Evolutionary conservation across 1,284 basidiomycete species (phyloP).

Genomic region (Leccinum pachyderme): DNA sequence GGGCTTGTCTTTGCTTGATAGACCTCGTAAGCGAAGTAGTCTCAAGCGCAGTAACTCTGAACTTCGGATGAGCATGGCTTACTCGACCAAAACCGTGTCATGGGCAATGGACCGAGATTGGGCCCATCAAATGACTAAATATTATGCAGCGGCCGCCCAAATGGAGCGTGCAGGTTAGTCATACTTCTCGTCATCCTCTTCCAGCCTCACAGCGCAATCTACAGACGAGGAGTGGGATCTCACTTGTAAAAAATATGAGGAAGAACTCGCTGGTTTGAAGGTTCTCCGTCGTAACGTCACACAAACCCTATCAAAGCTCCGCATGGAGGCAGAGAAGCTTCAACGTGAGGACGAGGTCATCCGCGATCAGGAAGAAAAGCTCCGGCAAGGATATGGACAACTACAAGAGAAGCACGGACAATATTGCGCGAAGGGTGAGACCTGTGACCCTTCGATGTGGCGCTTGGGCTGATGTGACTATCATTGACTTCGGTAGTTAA

Average conservation of each 20-base stretch:
- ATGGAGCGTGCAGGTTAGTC: slow-evolving; percentile 55
- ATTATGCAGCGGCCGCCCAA: slow-evolving; percentile 50
- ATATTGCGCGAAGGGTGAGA: slow-evolving; percentile 57
- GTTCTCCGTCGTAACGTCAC: slow-evolving; percentile 53
- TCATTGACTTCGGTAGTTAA: slow-evolving; percentile 41
- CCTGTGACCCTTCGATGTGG: neutral
- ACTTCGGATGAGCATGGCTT: slow-evolving; percentile 48
- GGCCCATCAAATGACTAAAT: slow-evolving; percentile 54
- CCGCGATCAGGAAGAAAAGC: slow-evolving; percentile 49
- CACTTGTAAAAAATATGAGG: slow-evolving; percentile 52
- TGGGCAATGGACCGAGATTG: slow-evolving; percentile 69
- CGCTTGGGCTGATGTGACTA: slow-evolving; percentile 11
- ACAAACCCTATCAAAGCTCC: slow-evolving; percentile 51
- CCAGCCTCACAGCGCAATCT: slow-evolving; percentile 2
- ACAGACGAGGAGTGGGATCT: slow-evolving; percentile 56
- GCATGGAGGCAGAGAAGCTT: slow-evolving; percentile 55
- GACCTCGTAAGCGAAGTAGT: slow-evolving; percentile 54
- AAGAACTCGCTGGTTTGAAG: slow-evolving; percentile 58
- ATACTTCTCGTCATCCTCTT: neutral
- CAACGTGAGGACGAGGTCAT: slow-evolving; percentile 54
- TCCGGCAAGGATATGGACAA: slow-evolving; percentile 50
- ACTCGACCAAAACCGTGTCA: slow-evolving; percentile 64
- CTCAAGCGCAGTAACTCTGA: slow-evolving; percentile 51
- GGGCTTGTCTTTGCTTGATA: slow-evolving; percentile 18
- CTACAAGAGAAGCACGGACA: slow-evolving; percentile 55